Evolutionary conservation across 2,329 filamentous ascomycete genomes (phyloP), one percentile per base, ranked within the genome.

Genomic region (Diaporthe sp.): DNA sequence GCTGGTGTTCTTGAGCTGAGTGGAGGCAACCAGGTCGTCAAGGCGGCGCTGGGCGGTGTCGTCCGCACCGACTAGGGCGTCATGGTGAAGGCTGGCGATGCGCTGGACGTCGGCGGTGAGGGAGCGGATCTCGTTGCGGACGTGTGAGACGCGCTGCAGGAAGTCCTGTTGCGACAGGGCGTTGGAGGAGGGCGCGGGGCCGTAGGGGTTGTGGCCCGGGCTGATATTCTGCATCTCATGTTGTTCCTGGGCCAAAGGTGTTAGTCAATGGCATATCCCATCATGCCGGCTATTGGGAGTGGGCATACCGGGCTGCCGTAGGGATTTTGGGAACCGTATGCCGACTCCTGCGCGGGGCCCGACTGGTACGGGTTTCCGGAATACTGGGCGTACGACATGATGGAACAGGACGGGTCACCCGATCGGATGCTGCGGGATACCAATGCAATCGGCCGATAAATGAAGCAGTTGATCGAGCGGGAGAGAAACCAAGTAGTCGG

Each of bases 61-160:
- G 81, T 94, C 93, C 73, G 92, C 88, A 75, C 92, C 92, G 77
- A 89, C 88, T 37, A 96, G 88, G 32, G 92, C 88, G 80, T 92
- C 92, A 86, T 94, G 92, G 83, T 96, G 93, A 71, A 94, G 86
- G 73, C 88, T 88, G 58, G 89, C 90, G 78, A 96, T 94, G 79
- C 91, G 85, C 78, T 91, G 87, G 79, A 96, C 90, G 80, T 92
- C 91, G 58, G 84, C 86, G n/a, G 90, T 91, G 73, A 96, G 88
- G 61, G 88, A 87, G 75, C 89, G 87, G 81, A 96, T 94, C 78
- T 94, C 89, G 78, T 88, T 86, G 83, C 93, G 93, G 75, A 92
- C 88, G 78, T 88, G 89, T 78, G 91, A 87, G 77, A 94, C 90
- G 82, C 92, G 92, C 78, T 86, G 82, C 77, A 95, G 88, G 84